Base-by-base conservation (phyloP, 371 early-diverging fungal species). In the Rhizomucor miehei region DNA sequence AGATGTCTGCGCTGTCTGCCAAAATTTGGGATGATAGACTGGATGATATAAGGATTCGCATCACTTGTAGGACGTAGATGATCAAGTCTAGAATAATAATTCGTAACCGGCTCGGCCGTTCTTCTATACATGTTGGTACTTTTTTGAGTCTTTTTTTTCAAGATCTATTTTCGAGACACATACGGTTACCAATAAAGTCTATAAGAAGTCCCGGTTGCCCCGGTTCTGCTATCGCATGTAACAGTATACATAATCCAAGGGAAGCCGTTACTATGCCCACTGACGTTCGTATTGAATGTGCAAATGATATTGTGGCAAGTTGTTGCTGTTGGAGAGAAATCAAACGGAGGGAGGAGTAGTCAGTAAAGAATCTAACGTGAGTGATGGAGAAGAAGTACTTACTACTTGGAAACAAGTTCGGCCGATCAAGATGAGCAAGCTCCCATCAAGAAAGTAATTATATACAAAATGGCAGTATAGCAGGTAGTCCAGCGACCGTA, bases 101-200 rank as follows among this genome's bases (percentile, higher is more conserved):
- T 37, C 72, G 54, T 36, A 65, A 38, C 10, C 51, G 60, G 34
- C 64, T 69, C 8, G 72, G 65, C 24, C 44, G 53, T 19, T 71
- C 51, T 35, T 69, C 75, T 75, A 48, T 3, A 51, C 37, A n/a
- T n/a, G 14, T 35, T 35, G 8, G 36, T 35, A 41, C 11, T 5
- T 17, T 10, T 20, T 10, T 23, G 16, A 11, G 8, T 17, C 5
- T 14, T 19, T 29, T 44, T 25, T 16, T 25, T 8, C 36, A 10
- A 12, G 16, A 16, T 24, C 1, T n/a, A 10, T 4, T 1, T 6
- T 17, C 23, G n/a, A 16, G 1, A 10, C 17, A 52, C 60, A 60
- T 70, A 72, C 76, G 65, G 38, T 72, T 72, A 23, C 73, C 76
- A 25, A 75, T 56, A 48, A 75, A 75, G 52, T 75, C 76, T 51